These are phyloP conservation scores for Candida pseudoglaebosa DNA, from an alignment of 805 yeast species.

Conservation along the genomic window DNA sequence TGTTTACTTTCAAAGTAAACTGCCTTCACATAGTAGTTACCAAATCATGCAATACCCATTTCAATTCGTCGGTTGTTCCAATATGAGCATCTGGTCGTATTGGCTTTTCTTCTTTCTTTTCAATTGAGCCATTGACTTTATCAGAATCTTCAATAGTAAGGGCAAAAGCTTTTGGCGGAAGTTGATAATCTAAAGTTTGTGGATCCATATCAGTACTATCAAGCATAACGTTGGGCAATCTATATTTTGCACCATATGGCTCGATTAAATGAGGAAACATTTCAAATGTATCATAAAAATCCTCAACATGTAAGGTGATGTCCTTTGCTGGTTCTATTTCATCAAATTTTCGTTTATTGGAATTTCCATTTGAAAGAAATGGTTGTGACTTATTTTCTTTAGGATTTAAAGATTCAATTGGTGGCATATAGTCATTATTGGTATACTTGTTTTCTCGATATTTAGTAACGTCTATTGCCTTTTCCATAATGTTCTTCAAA, in stretches of 20 bases:
- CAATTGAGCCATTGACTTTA: slow-evolving; percentile 1
- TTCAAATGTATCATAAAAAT: slow-evolving; percentile 58
- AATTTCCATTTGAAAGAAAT: slow-evolving; percentile 9
- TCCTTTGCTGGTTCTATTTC: slow-evolving; percentile 14
- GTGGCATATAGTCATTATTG: slow-evolving; percentile 30
- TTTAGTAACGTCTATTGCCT: slow-evolving; percentile 67
- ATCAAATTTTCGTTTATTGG: slow-evolving; percentile 18
- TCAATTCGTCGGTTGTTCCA: slow-evolving; percentile 64
- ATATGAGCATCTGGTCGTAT: slow-evolving; percentile 30
- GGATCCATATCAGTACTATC: slow-evolving; percentile 50
- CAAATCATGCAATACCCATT: slow-evolving; percentile 68
- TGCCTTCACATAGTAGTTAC: slow-evolving; percentile 32
- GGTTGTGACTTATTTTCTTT: neutral
- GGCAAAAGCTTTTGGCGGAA: slow-evolving; percentile 23
- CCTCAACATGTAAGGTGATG: slow-evolving; percentile 58
- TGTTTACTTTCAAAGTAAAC: neutral
- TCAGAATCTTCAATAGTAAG: slow-evolving; percentile 3
- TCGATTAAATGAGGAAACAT: slow-evolving; percentile 66
- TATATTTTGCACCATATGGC: slow-evolving; percentile 56
- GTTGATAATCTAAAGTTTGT: slow-evolving; percentile 19
- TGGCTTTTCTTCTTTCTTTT: slow-evolving; percentile 7
- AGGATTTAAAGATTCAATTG: slow-evolving; percentile 3
- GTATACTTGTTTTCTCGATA: slow-evolving; percentile 50
- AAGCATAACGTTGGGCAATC: slow-evolving; percentile 47
- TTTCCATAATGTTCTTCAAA: slow-evolving; percentile 68